Percentiles rank a stretch among this genome's conserved stretches.
Conservation (phyloP, 208 protist genomes). For the Leishmania mexicana region DNA sequence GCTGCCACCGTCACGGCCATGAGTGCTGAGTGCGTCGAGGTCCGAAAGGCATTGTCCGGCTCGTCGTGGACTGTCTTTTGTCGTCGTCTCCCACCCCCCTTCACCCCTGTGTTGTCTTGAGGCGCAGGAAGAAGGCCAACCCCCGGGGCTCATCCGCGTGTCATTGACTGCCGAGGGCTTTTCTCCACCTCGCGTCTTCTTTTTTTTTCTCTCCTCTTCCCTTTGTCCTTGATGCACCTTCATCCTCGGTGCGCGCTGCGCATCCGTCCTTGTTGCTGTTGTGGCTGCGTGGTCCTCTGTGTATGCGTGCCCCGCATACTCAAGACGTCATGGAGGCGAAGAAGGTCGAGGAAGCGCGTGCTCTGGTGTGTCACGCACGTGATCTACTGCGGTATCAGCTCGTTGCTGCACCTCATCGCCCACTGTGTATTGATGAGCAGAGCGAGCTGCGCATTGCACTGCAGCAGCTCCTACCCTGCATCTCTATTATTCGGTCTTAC, state of each 20-base stretch:
- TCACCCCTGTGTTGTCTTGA: not conserved
- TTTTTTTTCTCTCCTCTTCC: not conserved
- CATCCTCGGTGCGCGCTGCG: not conserved
- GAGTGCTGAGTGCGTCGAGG: not conserved
- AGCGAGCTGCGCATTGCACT: slow-evolving; percentile 20
- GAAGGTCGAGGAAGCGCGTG: slow-evolving; percentile 31
- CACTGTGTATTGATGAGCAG: slow-evolving; percentile 6
- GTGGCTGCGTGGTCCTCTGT: not conserved
- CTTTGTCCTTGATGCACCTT: slow-evolving; percentile 3
- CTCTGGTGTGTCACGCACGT: slow-evolving; percentile 17
- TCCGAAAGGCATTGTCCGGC: not conserved
- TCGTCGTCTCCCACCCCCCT: too few species aligned
- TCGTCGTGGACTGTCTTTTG: not conserved
- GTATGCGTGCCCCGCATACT: not conserved
- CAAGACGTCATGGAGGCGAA: slow-evolving; percentile 26
- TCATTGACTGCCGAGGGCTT: not conserved
- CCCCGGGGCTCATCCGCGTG: not conserved
- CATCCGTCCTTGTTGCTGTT: slow-evolving; percentile 8
- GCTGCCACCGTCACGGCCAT: not conserved
- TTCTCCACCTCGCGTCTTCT: not conserved
- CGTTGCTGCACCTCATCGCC: not conserved
- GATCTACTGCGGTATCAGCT: slow-evolving; percentile 25
- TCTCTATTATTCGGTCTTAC: slow-evolving; percentile 41
- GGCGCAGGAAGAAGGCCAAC: not conserved
- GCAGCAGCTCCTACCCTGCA: slow-evolving; percentile 34